Percentiles rank a stretch among this genome's conserved stretches.
These are phyloP conservation scores for Hyaloperonospora brassicae DNA, from an alignment of 352 stramenopile species.

Conservation along the genomic window DNA sequence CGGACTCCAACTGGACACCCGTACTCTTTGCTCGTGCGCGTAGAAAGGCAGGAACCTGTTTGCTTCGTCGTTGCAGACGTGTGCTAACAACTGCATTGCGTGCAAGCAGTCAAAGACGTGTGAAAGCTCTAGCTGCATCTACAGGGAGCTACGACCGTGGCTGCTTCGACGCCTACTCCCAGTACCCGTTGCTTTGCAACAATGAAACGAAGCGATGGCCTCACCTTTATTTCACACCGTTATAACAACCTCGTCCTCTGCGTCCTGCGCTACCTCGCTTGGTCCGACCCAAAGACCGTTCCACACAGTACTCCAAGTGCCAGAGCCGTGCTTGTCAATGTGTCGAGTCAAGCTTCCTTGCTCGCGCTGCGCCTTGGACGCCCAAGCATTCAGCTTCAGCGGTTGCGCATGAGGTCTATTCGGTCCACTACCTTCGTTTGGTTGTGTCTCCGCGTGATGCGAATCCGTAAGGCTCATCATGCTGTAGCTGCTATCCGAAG, in stretches of 20 bases:
- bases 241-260: slow-evolving; percentile 74
- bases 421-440: slow-evolving; percentile 14
- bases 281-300: slow-evolving; percentile 43
- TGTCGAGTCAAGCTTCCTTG: slow-evolving; percentile 27
- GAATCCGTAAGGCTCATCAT: slow-evolving; percentile 15
- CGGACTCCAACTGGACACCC: no score
- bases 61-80: no score
- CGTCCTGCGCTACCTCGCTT: slow-evolving; percentile 25
- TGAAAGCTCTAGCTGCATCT: no score
- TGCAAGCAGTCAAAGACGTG: no score
- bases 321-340: slow-evolving; percentile 24
- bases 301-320: slow-evolving; percentile 47
- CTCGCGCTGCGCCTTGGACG: slow-evolving; percentile 31
- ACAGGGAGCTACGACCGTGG: no score
- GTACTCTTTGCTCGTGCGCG: no score
- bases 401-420: slow-evolving; percentile 19
- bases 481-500: slow-evolving; percentile 21
- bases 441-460: slow-evolving; percentile 12
- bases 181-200: no score
- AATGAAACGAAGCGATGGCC: no score
- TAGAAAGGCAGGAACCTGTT: no score
- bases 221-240: slow-evolving; percentile 45
- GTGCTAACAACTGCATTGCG: no score
- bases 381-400: slow-evolving; percentile 36
- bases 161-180: no score